Evolutionary conservation across 2,329 filamentous ascomycete species (phyloP).

Genomic region (Canariomyces notabilis): DNA sequence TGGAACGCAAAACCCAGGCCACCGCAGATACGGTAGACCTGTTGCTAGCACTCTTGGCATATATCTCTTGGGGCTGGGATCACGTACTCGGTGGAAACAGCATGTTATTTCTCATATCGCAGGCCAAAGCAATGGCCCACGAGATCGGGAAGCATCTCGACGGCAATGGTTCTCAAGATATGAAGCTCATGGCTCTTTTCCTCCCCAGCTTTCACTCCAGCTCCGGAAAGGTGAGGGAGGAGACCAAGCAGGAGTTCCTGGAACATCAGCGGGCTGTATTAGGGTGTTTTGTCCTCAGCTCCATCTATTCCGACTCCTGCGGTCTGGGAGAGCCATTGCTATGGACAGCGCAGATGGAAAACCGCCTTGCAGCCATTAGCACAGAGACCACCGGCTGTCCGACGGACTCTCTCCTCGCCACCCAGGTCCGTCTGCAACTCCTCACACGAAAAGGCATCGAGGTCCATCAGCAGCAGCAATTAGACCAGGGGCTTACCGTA

Average conservation of each 20-base stretch:
- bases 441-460: conserved; percentile 30
- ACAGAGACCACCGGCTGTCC: conserved; percentile 25
- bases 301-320: conserved; percentile 32
- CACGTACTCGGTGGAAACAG: conserved; percentile 20
- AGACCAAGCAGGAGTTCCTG: conserved; percentile 22
- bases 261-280: conserved; percentile 29
- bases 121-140: conserved; percentile 34
- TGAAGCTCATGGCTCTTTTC: conserved; percentile 29
- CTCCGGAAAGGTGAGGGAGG: neutral
- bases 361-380: conserved; percentile 29
- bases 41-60: conserved; percentile 33
- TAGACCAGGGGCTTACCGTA: conserved; percentile 9
- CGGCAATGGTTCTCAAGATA: conserved; percentile 29
- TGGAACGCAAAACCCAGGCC: conserved; percentile 26
- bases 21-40: conserved; percentile 34
- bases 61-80: conserved; percentile 35
- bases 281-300: conserved; percentile 30
- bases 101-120: conserved; percentile 33
- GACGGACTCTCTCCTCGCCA: conserved; percentile 29
- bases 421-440: conserved; percentile 35
- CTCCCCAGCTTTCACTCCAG: conserved; percentile 26
- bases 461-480: conserved; percentile 29
- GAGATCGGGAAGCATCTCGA: conserved; percentile 35
- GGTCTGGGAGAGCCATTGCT: conserved; percentile 31
- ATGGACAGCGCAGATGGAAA: conserved; percentile 37